Conservation (phyloP, 257 asterid genomes). For the Leptodermis oblonga region DNA sequence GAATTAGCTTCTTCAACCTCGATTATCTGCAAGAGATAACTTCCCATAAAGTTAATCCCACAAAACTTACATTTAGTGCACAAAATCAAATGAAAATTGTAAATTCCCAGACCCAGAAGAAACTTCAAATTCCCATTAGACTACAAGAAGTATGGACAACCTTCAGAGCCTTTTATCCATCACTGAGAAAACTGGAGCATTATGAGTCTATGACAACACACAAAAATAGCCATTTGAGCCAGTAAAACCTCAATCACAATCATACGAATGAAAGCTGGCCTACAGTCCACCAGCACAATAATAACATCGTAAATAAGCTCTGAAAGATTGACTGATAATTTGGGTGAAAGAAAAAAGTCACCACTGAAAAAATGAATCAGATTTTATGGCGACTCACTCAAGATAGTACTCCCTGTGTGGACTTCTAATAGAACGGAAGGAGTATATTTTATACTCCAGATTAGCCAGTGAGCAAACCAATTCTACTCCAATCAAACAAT, state of each 20-base stretch:
- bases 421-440: not conserved
- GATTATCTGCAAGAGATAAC: slow-evolving; percentile 58
- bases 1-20: slow-evolving; percentile 91
- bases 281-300: not conserved
- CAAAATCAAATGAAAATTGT: too few relatives aligned
- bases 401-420: not conserved
- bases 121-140: too few relatives aligned
- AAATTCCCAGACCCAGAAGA: too few relatives aligned
- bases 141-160: too few relatives aligned
- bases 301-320: not conserved
- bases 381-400: too few relatives aligned
- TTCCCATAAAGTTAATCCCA: slow-evolving; percentile 5
- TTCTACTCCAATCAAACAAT: not conserved
- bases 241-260: not conserved
- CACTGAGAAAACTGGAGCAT: not conserved
- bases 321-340: too few relatives aligned
- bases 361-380: not conserved
- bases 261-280: not conserved
- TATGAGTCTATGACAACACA: too few relatives aligned
- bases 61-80: not conserved
- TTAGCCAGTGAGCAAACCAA: slow-evolving; percentile 3
- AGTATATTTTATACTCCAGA: not conserved
- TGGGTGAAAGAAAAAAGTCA: not conserved
- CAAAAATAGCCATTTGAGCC: not conserved
- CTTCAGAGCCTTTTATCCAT: not conserved